Conservation (phyloP, 225 moss, liverwort and hornwort species). For the Marchantia polymorpha region DNA sequence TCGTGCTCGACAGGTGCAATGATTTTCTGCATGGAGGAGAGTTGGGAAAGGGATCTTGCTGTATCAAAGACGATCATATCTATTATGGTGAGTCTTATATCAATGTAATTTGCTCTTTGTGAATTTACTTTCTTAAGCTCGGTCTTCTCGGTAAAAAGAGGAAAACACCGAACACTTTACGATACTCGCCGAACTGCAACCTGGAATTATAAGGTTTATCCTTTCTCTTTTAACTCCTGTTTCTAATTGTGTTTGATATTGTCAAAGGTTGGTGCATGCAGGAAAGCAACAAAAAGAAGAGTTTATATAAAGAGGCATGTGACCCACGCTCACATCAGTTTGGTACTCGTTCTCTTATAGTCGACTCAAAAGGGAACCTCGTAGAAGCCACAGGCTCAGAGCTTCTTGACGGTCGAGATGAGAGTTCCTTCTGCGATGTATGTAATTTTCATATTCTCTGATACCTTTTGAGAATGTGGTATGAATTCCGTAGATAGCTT, state of each 20-base stretch:
- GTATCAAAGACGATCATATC: slow-evolving; percentile 50
- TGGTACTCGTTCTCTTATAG: slow-evolving; percentile 44
- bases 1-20: slow-evolving; percentile 33
- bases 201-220: neutral
- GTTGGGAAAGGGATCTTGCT: slow-evolving; percentile 46
- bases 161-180: neutral
- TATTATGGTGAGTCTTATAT: slow-evolving; percentile 37
- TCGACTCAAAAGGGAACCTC: slow-evolving; percentile 37
- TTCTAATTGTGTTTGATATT: slow-evolving; percentile 24
- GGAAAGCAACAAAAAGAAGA: slow-evolving; percentile 32
- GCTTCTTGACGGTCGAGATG: slow-evolving; percentile 40
- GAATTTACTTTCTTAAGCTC: neutral
- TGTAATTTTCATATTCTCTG: neutral
- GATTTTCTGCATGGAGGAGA: slow-evolving; percentile 55
- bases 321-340: slow-evolving; percentile 39
- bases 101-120: neutral
- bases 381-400: slow-evolving; percentile 40
- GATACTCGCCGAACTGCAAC: too few species aligned
- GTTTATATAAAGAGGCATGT: slow-evolving; percentile 45
- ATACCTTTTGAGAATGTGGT: neutral
- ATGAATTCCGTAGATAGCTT: neutral
- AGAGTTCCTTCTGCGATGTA: slow-evolving; percentile 53
- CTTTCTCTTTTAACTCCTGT: neutral
- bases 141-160: neutral
- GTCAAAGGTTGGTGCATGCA: slow-evolving; percentile 48